phyloP scores from a whole-genome alignment of 805 yeast species.

The Ascoidea rubescens region DNA sequence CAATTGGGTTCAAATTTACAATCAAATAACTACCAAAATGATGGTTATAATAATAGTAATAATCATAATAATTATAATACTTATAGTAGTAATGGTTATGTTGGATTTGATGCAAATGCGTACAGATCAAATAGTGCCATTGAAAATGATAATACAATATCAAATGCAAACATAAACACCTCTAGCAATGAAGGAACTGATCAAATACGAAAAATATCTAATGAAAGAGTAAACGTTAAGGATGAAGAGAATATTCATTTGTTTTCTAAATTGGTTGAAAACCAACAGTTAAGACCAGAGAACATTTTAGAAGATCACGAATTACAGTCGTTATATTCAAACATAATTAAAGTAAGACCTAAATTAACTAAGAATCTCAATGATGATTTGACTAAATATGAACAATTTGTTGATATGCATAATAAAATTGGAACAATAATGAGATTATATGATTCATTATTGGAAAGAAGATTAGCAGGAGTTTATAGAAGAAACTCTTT shows the following conservation, averaged over 20 bases:
- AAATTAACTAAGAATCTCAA: constrained; percentile 49
- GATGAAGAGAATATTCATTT: constrained; percentile 62
- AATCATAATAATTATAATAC: too few species aligned
- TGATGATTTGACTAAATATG: constrained; percentile 47
- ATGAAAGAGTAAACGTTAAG: constrained; percentile 26
- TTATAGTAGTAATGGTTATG: too few species aligned
- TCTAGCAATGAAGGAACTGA: neutral
- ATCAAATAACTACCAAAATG: too few species aligned
- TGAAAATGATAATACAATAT: too few species aligned
- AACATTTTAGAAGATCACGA: constrained; percentile 28
- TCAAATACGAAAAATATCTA: neutral
- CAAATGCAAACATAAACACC: neutral
- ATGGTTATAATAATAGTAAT: too few species aligned
- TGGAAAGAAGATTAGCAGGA: constrained; percentile 35
- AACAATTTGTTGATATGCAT: constrained; percentile 56
- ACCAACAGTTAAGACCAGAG: constrained; percentile 18
- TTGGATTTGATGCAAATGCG: neutral
- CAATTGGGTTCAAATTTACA: neutral
- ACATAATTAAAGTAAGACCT: constrained; percentile 50
- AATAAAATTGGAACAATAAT: constrained; percentile 65
- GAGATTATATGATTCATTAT: constrained; percentile 59
- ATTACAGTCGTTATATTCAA: constrained; percentile 42
- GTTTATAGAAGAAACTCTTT: constrained; percentile 8
- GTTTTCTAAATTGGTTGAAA: constrained; percentile 55
- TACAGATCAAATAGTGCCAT: neutral